Evolutionary conservation across 345 rosid species (phyloP), one percentile per base, ranked within the genome.

Genomic region (Euphorbia pulcherrima): DNA sequence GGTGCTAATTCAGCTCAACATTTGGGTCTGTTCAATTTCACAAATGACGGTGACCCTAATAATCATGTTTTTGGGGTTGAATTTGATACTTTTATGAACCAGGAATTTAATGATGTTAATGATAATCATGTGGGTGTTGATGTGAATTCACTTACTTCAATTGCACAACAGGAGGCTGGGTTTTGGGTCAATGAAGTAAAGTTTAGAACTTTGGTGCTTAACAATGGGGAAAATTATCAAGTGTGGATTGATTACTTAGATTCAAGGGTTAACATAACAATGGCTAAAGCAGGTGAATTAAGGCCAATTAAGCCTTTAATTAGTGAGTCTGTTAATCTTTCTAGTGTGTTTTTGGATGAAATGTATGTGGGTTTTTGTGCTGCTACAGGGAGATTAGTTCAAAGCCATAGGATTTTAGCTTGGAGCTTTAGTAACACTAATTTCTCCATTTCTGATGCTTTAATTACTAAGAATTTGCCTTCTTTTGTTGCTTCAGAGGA

Each of bases 121-220:
- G 76, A 73, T 47, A 79, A 81, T 52, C 85, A 77, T 67, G 82
- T 83, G 41, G 81, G 87, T 56, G 18, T 81, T 67, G 81, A 79
- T 20, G 67, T 79, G 33, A 75, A 81, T 10, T 73, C 83, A 14
- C 69, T 79, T 20, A 41, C 61, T 26, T 75, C 79, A 68, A 48
- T 81, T 40, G 64, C 21, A 41, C 63, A 82, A 20, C 46, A 27
- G 1, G 77, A 73, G 64, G 78, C 85, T 35, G 81, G 80, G 27
- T 71, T 67, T 54, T 77, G 77, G 78, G 59, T 28, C 14, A 30
- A 51, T 48, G 37, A 73, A 5, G 73, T 73, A 74, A 57, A 76
- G 28, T 81, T 79, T 21, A 70, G 72, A 8, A 71, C 55, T 0
- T 74, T 75, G 83, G 69, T 68, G 63, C 65, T 81, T 41, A 68